Percentiles rank a stretch among this genome's conserved stretches.
Evolutionary conservation across 1,284 basidiomycete species (phyloP).

Genomic region (Melampsora larici-populina): DNA sequence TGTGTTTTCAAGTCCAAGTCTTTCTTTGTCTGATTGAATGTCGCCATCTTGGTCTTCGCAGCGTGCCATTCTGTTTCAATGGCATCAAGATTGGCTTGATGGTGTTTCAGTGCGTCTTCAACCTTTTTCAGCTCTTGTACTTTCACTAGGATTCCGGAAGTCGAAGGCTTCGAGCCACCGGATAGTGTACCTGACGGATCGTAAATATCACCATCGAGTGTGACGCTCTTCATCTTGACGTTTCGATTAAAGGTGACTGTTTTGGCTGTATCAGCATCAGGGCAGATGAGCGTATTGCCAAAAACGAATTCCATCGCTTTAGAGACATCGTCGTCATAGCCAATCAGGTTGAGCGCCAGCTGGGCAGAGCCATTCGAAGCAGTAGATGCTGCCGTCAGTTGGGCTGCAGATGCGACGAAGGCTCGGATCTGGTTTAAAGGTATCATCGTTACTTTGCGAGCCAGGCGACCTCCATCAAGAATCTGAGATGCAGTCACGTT

Average conservation of each 20-base stretch:
- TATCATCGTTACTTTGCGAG: slow-evolving; percentile 87
- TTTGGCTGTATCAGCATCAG: slow-evolving; percentile 83
- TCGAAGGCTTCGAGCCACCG: slow-evolving; percentile 79
- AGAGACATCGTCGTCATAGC: slow-evolving; percentile 77
- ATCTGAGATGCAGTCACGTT: slow-evolving; percentile 82
- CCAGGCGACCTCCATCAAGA: slow-evolving; percentile 74
- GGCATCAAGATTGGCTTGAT: slow-evolving; percentile 60
- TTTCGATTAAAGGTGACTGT: slow-evolving; percentile 79
- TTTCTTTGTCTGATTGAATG: slow-evolving; percentile 66
- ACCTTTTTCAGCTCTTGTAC: slow-evolving; percentile 75
- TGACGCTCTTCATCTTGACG: slow-evolving; percentile 76
- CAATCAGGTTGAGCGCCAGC: slow-evolving; percentile 80
- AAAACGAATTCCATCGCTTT: slow-evolving; percentile 93
- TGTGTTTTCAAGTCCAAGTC: slow-evolving; percentile 87
- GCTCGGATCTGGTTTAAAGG: slow-evolving; percentile 87
- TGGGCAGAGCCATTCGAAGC: slow-evolving; percentile 80
- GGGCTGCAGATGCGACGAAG: slow-evolving; percentile 67
- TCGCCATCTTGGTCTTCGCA: slow-evolving; percentile 63
- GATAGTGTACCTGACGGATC: slow-evolving; percentile 92
- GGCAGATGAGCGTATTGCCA: slow-evolving; percentile 85
- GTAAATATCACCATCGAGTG: slow-evolving; percentile 91
- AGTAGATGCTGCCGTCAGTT: slow-evolving; percentile 70
- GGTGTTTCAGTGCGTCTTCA: slow-evolving; percentile 62
- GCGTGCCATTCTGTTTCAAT: slow-evolving; percentile 64
- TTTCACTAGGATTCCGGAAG: slow-evolving; percentile 72